Percentiles rank a stretch among this genome's conserved stretches.
These are phyloP conservation scores for Psilocybe tampanensis DNA, from an alignment of 768 basidiomycete genomes.

Conservation along the genomic window DNA sequence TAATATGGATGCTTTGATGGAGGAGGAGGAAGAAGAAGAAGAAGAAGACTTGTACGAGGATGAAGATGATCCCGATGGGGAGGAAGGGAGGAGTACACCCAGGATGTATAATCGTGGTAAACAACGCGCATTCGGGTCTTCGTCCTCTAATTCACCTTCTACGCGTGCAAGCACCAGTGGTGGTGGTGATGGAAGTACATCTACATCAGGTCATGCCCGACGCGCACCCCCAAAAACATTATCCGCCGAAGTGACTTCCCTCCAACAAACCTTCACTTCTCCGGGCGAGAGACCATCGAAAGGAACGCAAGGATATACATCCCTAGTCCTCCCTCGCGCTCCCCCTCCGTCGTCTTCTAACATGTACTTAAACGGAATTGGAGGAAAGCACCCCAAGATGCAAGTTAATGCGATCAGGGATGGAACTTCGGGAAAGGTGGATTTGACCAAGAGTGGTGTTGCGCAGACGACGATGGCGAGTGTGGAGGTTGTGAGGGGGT, in stretches of 20 bases:
- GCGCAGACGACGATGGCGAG: slow-evolving; percentile 91
- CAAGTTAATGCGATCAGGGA: slow-evolving; percentile 4
- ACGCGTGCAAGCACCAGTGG: not conserved
- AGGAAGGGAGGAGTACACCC: slow-evolving; percentile 1
- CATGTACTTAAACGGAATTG: not conserved
- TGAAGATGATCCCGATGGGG: slow-evolving; percentile 10
- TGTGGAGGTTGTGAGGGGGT: slow-evolving; percentile 73
- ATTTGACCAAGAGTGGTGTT: slow-evolving; percentile 74
- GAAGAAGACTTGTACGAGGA: slow-evolving; percentile 1
- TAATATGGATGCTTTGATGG: slow-evolving; percentile 27
- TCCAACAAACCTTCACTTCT: slow-evolving; percentile 16
- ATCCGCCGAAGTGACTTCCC: slow-evolving; percentile 24
- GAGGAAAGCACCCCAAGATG: not conserved
- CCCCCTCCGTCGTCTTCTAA: slow-evolving; percentile 36
- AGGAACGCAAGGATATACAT: slow-evolving; percentile 61
- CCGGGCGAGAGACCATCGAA: slow-evolving; percentile 45
- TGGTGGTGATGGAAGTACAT: too few relatives aligned
- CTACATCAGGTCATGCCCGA: not conserved
- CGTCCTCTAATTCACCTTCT: not conserved
- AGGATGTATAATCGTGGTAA: not conserved
- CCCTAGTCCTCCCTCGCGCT: slow-evolving; percentile 55
- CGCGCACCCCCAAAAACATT: slow-evolving; percentile 20
- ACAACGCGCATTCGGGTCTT: not conserved
- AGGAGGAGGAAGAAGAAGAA: slow-evolving; percentile 29
- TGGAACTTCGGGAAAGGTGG: slow-evolving; percentile 52